Percentiles rank a stretch among this genome's conserved stretches.
Evolutionary conservation across 257 asterid species (phyloP).

Genomic region (Fraxinus cuspidata): DNA sequence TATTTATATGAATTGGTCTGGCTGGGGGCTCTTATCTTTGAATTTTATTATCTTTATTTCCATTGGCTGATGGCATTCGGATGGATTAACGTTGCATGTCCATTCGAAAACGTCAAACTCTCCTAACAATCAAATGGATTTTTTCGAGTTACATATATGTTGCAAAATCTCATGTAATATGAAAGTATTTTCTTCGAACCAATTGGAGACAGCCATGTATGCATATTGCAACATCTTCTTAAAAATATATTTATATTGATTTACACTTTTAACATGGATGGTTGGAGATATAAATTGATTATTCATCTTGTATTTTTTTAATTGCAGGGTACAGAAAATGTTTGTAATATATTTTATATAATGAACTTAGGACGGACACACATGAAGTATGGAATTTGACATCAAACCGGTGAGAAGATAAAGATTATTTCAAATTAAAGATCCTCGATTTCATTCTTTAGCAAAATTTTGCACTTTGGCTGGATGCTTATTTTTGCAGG

Average conservation of each 20-base stretch:
- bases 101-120: neutral
- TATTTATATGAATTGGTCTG: constrained; percentile 25
- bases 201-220: neutral
- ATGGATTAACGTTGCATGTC: constrained; percentile 35
- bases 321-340: too few species aligned
- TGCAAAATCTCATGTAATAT: neutral
- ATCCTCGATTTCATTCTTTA: neutral
- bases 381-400: too few species aligned
- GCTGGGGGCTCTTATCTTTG: constrained; percentile 53
- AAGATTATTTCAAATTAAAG: neutral
- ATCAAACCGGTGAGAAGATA: neutral
- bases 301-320: too few species aligned
- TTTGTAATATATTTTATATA: too few species aligned
- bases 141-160: constrained; percentile 14
- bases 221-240: neutral
- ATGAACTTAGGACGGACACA: too few species aligned
- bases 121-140: neutral
- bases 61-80: constrained; percentile 24
- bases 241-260: too few species aligned
- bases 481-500: neutral
- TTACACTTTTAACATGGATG: too few species aligned
- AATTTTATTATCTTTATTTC: neutral
- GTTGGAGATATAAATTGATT: too few species aligned
- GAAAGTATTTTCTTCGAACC: neutral
- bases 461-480: neutral